These are phyloP conservation scores for Globisporangium uncinulatum DNA, from an alignment of 352 stramenopile genomes.

Conservation along the genomic window DNA sequence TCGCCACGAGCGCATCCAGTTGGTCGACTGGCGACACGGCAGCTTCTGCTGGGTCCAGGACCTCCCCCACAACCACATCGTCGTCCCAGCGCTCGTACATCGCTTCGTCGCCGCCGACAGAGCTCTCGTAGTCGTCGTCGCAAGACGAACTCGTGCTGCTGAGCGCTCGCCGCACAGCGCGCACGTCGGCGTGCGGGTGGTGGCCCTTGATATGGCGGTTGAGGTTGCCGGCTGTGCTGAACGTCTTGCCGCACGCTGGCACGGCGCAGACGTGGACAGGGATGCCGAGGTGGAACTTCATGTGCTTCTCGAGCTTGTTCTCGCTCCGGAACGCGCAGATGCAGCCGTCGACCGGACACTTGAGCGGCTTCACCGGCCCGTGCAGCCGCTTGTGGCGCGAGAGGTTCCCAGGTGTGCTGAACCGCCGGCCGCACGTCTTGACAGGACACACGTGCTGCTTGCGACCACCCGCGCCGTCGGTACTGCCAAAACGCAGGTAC, in stretches of 20 bases:
- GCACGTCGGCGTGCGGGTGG: conserved; percentile 25
- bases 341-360: conserved; percentile 31
- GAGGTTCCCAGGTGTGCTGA: conserved; percentile 51
- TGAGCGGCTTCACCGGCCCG: conserved; percentile 31
- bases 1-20: conserved; percentile 33
- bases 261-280: conserved; percentile 35
- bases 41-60: background rate
- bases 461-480: conserved; percentile 2
- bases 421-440: conserved; percentile 36
- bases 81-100: conserved; percentile 8
- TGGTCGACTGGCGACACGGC: conserved; percentile 12
- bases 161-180: conserved; percentile 4
- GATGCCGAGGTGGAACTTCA: conserved; percentile 56
- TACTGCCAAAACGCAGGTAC: conserved; percentile 11
- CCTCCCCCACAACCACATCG: background rate
- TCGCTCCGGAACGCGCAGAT: conserved; percentile 51
- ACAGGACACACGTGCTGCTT: conserved; percentile 46
- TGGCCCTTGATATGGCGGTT: conserved; percentile 59
- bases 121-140: conserved; percentile 23
- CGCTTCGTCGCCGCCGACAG: conserved; percentile 17
- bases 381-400: conserved; percentile 60
- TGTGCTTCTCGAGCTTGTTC: conserved; percentile 60
- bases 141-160: conserved; percentile 10
- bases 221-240: conserved; percentile 54
- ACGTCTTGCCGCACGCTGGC: conserved; percentile 46